Evolutionary conservation across 139 green algal species (phyloP).

Genomic region (Chlamydomonas asymmetrica): DNA sequence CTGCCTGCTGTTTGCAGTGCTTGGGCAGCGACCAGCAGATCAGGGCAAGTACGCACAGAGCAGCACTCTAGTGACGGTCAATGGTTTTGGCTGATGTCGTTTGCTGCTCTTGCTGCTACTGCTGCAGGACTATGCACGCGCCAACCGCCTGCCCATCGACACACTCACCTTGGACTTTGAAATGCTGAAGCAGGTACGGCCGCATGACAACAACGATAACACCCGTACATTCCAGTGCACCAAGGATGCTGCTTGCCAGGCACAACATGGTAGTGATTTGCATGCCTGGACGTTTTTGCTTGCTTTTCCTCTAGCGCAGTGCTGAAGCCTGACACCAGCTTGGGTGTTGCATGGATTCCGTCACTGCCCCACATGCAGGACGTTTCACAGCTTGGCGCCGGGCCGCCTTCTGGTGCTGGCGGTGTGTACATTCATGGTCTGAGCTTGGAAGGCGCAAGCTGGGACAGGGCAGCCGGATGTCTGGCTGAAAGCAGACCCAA

Average conservation of each 20-base stretch:
- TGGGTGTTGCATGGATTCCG: too few relatives aligned
- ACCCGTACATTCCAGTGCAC: too few relatives aligned
- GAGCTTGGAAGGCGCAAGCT: conserved; percentile 62
- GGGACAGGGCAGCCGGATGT: conserved; percentile 37
- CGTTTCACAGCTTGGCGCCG: not conserved
- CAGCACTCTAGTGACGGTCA: not conserved
- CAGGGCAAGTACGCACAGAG: too few relatives aligned
- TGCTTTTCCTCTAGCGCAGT: not conserved
- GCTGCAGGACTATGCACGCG: conserved; percentile 73
- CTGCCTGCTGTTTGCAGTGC: too few relatives aligned
- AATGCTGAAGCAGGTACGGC: too few relatives aligned
- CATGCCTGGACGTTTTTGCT: not conserved
- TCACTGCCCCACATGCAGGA: not conserved
- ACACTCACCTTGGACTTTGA: conserved; percentile 57
- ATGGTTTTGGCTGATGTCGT: not conserved
- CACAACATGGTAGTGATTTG: not conserved
- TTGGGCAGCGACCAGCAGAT: too few relatives aligned
- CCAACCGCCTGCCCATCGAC: conserved; percentile 64
- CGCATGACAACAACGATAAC: too few relatives aligned
- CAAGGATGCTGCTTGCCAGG: too few relatives aligned
- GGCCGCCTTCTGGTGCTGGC: conserved; percentile 1
- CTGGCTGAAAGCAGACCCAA: conserved; percentile 53
- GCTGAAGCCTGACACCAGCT: not conserved
- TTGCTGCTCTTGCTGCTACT: not conserved
- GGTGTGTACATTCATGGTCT: conserved; percentile 58